These are phyloP conservation scores for Leccinum arenicola DNA, from an alignment of 768 basidiomycete species.

Conservation along the genomic window DNA sequence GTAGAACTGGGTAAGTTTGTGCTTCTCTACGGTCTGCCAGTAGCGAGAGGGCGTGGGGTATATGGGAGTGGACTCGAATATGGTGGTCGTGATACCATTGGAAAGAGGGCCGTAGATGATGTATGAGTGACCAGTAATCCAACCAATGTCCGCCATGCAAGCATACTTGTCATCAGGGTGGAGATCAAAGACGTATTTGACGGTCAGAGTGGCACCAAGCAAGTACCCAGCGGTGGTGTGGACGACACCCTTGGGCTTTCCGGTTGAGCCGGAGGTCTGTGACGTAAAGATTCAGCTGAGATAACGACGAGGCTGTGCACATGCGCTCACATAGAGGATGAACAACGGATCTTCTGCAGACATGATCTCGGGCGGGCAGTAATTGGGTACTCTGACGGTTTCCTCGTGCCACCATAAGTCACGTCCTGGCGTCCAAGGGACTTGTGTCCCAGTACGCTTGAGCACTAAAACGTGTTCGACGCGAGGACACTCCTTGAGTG, in stretches of 20 bases:
- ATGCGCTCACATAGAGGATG: conserved; percentile 86
- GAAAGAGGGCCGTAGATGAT: conserved; percentile 94
- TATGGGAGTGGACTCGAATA: conserved; percentile 96
- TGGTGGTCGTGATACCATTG: conserved; percentile 80
- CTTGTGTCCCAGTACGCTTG: conserved; percentile 78
- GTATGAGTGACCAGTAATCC: conserved; percentile 98
- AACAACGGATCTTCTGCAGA: conserved; percentile 94
- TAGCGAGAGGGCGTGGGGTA: conserved; percentile 96
- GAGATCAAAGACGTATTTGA: conserved; percentile 97
- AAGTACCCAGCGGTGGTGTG: conserved; percentile 89
- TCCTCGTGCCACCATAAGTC: conserved; percentile 99
- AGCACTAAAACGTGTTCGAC: conserved; percentile 93
- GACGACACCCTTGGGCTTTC: conserved; percentile 96
- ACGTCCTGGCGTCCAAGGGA: conserved; percentile 78
- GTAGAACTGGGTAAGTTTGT: conserved; percentile 96
- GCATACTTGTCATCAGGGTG: conserved; percentile 96
- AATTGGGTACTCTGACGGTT: conserved; percentile 74
- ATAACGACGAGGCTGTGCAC: background rate
- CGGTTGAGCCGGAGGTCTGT: conserved; percentile 91
- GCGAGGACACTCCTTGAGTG: conserved; percentile 75
- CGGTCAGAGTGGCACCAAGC: conserved; percentile 85
- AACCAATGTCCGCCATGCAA: conserved; percentile 98
- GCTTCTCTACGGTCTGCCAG: conserved; percentile 93
- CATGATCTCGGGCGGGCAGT: conserved; percentile 89
- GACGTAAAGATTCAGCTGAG: conserved; percentile 6